Conservation (phyloP, 129 eudicot species). For the Escallonia herrerae region DNA sequence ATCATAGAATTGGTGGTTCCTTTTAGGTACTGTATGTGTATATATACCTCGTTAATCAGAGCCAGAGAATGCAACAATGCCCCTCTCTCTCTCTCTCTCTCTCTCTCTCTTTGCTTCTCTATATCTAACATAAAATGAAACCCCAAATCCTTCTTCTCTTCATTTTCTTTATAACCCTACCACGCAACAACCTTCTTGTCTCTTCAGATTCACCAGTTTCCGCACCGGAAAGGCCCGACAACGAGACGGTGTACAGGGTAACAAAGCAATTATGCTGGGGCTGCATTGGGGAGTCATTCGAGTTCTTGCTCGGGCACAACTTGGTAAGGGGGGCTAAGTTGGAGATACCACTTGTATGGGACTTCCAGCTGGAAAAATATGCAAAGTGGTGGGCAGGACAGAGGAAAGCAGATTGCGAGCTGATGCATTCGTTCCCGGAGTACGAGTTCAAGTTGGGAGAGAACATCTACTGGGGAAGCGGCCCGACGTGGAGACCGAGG, state of each 20-base stretch:
- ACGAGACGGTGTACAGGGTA: slow-evolving; percentile 44
- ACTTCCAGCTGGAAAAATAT: slow-evolving; percentile 43
- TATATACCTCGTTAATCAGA: neutral
- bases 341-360: slow-evolving; percentile 69
- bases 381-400: slow-evolving; percentile 82
- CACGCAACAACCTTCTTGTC: slow-evolving; percentile 17
- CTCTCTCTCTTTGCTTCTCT: neutral
- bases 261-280: slow-evolving; percentile 65
- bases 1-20: neutral
- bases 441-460: slow-evolving; percentile 66
- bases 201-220: slow-evolving; percentile 12
- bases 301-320: slow-evolving; percentile 58
- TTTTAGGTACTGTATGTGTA: neutral
- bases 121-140: slow-evolving; percentile 21
- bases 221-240: slow-evolving; percentile 27
- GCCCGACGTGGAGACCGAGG: slow-evolving; percentile 51
- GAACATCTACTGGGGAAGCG: slow-evolving; percentile 80
- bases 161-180: slow-evolving; percentile 16
- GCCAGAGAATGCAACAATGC: neutral
- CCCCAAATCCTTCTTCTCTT: slow-evolving; percentile 17
- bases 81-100: neutral
- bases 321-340: slow-evolving; percentile 62
- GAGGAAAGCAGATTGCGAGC: slow-evolving; percentile 43
- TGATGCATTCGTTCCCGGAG: slow-evolving; percentile 72
- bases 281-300: slow-evolving; percentile 52